phyloP scores from a whole-genome alignment of 2,329 filamentous ascomycete genomes.

The Anisogramma anomala region DNA sequence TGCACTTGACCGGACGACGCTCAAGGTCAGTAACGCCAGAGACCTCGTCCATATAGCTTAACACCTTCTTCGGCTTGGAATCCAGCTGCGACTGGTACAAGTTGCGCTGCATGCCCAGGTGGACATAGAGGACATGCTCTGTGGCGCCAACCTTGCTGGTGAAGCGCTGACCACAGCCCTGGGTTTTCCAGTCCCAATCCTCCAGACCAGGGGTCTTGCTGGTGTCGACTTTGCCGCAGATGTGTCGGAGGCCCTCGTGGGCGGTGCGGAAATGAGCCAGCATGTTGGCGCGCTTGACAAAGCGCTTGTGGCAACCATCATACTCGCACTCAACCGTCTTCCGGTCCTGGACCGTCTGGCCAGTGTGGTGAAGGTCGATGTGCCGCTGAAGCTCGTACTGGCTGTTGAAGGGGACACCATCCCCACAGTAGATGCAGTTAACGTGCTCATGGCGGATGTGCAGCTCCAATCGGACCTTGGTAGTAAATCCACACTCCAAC shows the following conservation, averaged over 20 bases:
- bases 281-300: slow-evolving; percentile 75
- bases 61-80: slow-evolving; percentile 1
- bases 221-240: slow-evolving; percentile 64
- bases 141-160: slow-evolving; percentile 67
- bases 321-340: slow-evolving; percentile 57
- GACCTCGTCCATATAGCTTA: slow-evolving; percentile 31
- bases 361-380: slow-evolving; percentile 65
- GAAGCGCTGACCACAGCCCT: slow-evolving; percentile 66
- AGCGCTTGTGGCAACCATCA: slow-evolving; percentile 59
- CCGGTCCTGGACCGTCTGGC: slow-evolving; percentile 47
- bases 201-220: slow-evolving; percentile 43
- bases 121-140: slow-evolving; percentile 73
- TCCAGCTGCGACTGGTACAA: slow-evolving; percentile 11
- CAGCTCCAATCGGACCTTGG: slow-evolving; percentile 55
- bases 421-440: slow-evolving; percentile 59
- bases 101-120: slow-evolving; percentile 51
- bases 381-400: slow-evolving; percentile 62
- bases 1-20: slow-evolving; percentile 32
- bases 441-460: slow-evolving; percentile 67
- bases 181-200: slow-evolving; percentile 48
- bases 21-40: slow-evolving; percentile 29
- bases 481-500: slow-evolving; percentile 51
- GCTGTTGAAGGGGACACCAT: slow-evolving; percentile 49
- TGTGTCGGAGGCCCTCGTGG: slow-evolving; percentile 65
- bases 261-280: slow-evolving; percentile 66